Conservation (phyloP, 2,329 filamentous ascomycete genomes). For the Aspergillus ochraceoroseus region DNA sequence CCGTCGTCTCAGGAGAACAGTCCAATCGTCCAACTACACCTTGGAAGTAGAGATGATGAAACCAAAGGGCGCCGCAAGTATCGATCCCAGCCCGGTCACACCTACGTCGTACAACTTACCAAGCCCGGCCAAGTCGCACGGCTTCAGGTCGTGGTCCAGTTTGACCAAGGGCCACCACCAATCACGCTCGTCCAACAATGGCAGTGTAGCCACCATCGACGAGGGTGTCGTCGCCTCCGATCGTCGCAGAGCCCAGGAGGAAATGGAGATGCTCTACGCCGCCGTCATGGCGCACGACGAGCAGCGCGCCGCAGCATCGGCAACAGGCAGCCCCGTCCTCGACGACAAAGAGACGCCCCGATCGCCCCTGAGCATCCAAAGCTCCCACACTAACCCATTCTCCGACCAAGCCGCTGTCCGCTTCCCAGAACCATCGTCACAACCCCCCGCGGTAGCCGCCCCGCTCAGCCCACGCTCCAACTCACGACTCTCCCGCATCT, state of each 20-base stretch:
- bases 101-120: conserved; percentile 30
- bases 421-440: conserved; percentile 23
- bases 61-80: conserved; percentile 34
- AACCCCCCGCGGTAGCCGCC: conserved; percentile 24
- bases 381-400: conserved; percentile 23
- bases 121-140: conserved; percentile 36
- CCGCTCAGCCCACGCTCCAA: conserved; percentile 32
- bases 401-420: conserved; percentile 6
- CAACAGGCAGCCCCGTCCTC: conserved; percentile 19
- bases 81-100: conserved; percentile 36
- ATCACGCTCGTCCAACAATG: conserved; percentile 47
- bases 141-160: conserved; percentile 40
- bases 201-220: conserved; percentile 68
- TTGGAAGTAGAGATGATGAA: conserved; percentile 57
- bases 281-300: conserved; percentile 86
- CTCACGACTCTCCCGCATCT: conserved; percentile 39
- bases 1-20: conserved; percentile 50
- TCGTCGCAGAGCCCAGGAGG: conserved; percentile 67
- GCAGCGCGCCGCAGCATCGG: conserved; percentile 35
- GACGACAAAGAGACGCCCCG: conserved; percentile 16
- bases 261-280: conserved; percentile 86
- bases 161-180: conserved; percentile 30
- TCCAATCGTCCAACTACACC: conserved; percentile 49
- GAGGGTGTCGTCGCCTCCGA: conserved; percentile 70
- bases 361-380: conserved; percentile 23